Evolutionary conservation across 2,329 filamentous ascomycete species (phyloP).

Genomic region (Colletotrichum gigasporum): DNA sequence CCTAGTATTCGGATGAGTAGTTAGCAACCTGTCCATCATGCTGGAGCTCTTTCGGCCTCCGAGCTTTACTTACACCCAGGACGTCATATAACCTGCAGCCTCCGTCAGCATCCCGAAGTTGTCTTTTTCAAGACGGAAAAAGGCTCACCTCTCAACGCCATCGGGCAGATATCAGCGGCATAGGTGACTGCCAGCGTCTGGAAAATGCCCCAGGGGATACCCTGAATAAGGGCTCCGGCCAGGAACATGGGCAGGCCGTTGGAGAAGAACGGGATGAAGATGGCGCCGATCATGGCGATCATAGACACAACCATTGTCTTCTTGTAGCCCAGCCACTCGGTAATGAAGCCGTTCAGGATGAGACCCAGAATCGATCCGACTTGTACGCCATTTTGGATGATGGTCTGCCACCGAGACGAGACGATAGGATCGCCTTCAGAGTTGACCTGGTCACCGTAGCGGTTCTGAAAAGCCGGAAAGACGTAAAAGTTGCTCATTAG

Average conservation of each 20-base stretch:
- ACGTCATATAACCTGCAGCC: conserved; percentile 19
- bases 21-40: conserved; percentile 34
- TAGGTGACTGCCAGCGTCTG: conserved; percentile 48
- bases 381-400: conserved; percentile 52
- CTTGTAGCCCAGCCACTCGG: conserved; percentile 53
- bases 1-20: neutral
- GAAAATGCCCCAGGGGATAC: conserved; percentile 46
- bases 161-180: conserved; percentile 47
- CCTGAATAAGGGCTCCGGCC: conserved; percentile 48
- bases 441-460: conserved; percentile 48
- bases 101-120: too few relatives aligned
- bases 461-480: conserved; percentile 44
- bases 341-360: conserved; percentile 55
- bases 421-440: conserved; percentile 53
- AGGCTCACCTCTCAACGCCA: conserved; percentile 46
- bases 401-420: conserved; percentile 60
- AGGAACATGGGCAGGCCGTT: conserved; percentile 48
- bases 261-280: conserved; percentile 59
- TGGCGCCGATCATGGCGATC: conserved; percentile 47
- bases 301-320: conserved; percentile 54
- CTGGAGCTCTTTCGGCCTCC: too few relatives aligned
- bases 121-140: too few relatives aligned
- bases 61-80: conserved; percentile 42
- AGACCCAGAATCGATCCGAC: conserved; percentile 60
- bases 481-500: conserved; percentile 48